A percentile compares a stretch with the other conserved stretches of the same genome.
Conservation (phyloP, 2,329 filamentous ascomycete genomes). For the Dactylellina leptospora region DNA sequence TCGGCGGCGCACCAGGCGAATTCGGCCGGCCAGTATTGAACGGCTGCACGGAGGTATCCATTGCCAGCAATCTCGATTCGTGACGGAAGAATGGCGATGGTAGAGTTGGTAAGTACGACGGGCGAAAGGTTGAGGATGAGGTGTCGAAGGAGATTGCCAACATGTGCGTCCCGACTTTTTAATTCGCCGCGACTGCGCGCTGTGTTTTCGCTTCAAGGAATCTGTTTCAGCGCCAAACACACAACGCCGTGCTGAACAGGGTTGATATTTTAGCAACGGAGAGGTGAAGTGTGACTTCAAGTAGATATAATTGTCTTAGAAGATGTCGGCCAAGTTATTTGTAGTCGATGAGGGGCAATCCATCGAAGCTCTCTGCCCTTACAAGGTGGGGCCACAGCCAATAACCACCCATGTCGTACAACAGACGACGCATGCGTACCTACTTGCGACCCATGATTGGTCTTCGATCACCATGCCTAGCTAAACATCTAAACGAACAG, state of each 20-base stretch:
- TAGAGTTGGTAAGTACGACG: slow-evolving; percentile 11
- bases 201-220: not conserved
- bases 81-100: not conserved
- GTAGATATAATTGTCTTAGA: no score
- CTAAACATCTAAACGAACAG: no score
- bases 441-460: no score
- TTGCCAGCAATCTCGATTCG: slow-evolving; percentile 6
- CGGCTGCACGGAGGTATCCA: slow-evolving; percentile 36
- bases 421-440: no score
- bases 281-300: no score
- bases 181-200: not conserved
- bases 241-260: no score
- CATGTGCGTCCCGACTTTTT: slow-evolving; percentile 25
- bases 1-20: slow-evolving; percentile 44
- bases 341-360: not conserved
- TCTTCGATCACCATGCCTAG: no score
- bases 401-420: no score
- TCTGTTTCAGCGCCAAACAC: slow-evolving; percentile 6
- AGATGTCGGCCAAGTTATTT: not conserved
- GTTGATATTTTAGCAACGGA: not conserved
- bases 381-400: no score
- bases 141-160: slow-evolving; percentile 50
- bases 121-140: slow-evolving; percentile 49
- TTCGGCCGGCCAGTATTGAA: slow-evolving; percentile 41
- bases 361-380: no score